Evolutionary conservation across 1,139 yeast genomes (phyloP), one percentile per base, ranked within the genome.

Genomic region (Ogataea hybrid): DNA sequence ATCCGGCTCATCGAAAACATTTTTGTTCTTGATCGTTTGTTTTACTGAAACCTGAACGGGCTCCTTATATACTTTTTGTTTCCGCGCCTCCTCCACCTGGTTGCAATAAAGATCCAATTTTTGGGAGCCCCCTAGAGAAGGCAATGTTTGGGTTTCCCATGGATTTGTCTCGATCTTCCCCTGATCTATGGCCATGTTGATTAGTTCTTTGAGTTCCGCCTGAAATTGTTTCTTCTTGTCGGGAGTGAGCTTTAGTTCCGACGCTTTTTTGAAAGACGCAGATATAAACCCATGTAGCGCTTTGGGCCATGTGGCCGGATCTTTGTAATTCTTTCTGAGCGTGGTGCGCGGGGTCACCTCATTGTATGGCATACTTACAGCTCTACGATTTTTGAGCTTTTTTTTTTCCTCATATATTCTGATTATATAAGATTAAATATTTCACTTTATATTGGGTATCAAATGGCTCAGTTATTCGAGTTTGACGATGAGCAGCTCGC

Each of bases 131-230:
- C 64, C 69, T 29, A 82, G 56, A 2, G 78, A 58, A 0, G 92
- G 90, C 1, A 84, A 51, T 22, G 64, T 64, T 58, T 79, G 84
- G 8, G 48, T 53, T 8, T 57, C 58, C 95, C 95, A 85, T 53
- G 83, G 76, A 49, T 79, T 81, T 1, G 62, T 54, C 68, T 75
- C 71, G 4, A 84, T 58, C 32, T 69, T 69, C 12, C 68, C 65
- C 31, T 67, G 61, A 4, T 62, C 63, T 34, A 75, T 70, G 0
- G 90, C 89, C 42, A 59, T 53, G 39, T 77, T 70, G 22, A 81
- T 70, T 25, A 77, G 58, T 16, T 59, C 55, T 48, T 71, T 78
- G 32, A 80, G 61, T 54, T 79, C 77, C 4, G 52, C 43, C 47
- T 76, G 70, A 50, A 74, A 67, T 39, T 64, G 62, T 9, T 62